Base-by-base conservation (phyloP, 164 flowering plant species). In the Vitis rotundifolia region DNA sequence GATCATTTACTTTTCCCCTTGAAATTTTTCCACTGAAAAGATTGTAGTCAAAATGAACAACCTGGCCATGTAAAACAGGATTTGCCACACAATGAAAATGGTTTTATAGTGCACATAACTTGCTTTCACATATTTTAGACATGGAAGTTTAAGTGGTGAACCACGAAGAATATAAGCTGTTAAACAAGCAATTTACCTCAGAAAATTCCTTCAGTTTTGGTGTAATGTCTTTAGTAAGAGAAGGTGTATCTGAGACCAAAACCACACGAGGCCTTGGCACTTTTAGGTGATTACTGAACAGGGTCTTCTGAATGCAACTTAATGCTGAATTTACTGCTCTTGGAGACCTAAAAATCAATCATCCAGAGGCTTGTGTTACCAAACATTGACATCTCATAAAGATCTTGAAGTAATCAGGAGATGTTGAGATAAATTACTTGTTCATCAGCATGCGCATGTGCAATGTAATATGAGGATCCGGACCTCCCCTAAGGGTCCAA, bases 371-470 rank as follows among this genome's bases (percentile, higher is more conserved):
- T 37, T 6, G 7, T 37, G 7, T 37, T 37, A 37, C 44, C 44
- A 37, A 37, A 37, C 44, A 37, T 37, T 3, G 44, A 6, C 0
- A 37, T 37, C 44, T 37, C 44, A 37, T 37, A 37, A 37, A 37
- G 44, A 37, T 37, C 44, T 37, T 37, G 44, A 37, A 37, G 44
- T 3, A 37, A 37, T 37, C 44, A 37, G 44, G 44, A 6, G 44
- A 37, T 6, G 7, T 37, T 95, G 84, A 73, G 73, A 70, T 18
- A 73, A 10, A 68, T 37, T 84, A 96, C 99, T 91, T 88, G 73
- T 86, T 93, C 87, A 76, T 88, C 65, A 90, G 89, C 99, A 96
- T 93, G 53, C 99, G 87, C 99, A 92, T 91, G 78, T 93, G 98
- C 81, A 96, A 69, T 16, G 90, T 72, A 68, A 96, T 78, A 80